These are phyloP conservation scores for Saturnispora bothae DNA, from an alignment of 805 yeast species.

Conservation along the genomic window DNA sequence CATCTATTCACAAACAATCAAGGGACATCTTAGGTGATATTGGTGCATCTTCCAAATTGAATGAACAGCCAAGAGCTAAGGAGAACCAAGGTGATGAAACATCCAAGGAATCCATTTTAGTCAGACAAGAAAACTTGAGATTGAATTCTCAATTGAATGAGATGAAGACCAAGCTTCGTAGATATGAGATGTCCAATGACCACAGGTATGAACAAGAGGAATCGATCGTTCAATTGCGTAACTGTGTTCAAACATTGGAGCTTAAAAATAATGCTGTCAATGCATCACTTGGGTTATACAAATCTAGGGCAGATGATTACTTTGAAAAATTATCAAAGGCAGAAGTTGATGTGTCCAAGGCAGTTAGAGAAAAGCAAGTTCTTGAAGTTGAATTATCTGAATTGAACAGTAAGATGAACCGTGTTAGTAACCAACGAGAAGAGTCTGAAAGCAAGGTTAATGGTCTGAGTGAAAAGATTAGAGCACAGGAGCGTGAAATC, in stretches of 20 bases:
- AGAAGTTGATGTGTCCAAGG: conserved; percentile 57
- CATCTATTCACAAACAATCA: conserved; percentile 8
- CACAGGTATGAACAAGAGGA: conserved; percentile 26
- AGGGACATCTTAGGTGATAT: conserved; percentile 6
- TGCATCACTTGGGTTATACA: conserved; percentile 49
- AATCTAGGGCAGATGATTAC: conserved; percentile 64
- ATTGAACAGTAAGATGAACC: conserved; percentile 34
- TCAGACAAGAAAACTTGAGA: conserved; percentile 27
- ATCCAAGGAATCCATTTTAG: conserved; percentile 19
- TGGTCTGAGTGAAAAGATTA: conserved; percentile 39
- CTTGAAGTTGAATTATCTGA: conserved; percentile 45
- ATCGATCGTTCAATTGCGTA: conserved; percentile 35
- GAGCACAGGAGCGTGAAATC: conserved; percentile 43
- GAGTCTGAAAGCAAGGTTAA: conserved; percentile 43
- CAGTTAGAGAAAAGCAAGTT: conserved; percentile 49
- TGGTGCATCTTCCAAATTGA: background rate
- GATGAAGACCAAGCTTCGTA: conserved; percentile 24
- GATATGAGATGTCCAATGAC: conserved; percentile 21
- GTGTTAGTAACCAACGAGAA: conserved; percentile 42
- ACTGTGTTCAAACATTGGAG: conserved; percentile 46
- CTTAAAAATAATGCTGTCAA: conserved; percentile 47
- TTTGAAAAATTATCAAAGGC: conserved; percentile 65
- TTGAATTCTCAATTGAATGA: conserved; percentile 28
- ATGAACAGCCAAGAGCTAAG: background rate
- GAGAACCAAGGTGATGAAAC: conserved; percentile 12